A percentile compares a stretch with the other conserved stretches of the same genome.
Evolutionary conservation across 768 basidiomycete genomes (phyloP).

Genomic region (Lentinula detonsa): DNA sequence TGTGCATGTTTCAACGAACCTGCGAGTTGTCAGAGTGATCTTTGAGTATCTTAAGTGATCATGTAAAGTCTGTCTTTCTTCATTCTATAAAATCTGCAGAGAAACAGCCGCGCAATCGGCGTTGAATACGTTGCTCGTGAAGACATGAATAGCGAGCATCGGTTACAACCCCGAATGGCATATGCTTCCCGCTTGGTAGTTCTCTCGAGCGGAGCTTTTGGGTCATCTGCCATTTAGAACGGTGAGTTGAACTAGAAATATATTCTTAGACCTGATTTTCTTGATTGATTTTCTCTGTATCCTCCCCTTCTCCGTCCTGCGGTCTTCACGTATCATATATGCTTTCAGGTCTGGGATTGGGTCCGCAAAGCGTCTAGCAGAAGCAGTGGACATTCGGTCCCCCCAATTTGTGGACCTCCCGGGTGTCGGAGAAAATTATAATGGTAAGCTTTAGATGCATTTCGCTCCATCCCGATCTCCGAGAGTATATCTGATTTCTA

Average conservation of each 20-base stretch:
- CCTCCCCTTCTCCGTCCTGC: neutral
- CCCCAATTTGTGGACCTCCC: conserved; percentile 37
- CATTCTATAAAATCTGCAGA: conserved; percentile 5
- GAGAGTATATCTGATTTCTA: neutral
- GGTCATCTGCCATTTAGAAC: conserved; percentile 27
- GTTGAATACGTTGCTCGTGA: conserved; percentile 21
- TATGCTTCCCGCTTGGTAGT: conserved; percentile 22
- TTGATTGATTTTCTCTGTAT: neutral
- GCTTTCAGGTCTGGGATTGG: conserved; percentile 43
- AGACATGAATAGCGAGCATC: neutral
- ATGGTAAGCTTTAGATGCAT: conserved; percentile 12
- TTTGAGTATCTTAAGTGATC: conserved; percentile 16
- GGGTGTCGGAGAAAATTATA: conserved; percentile 46
- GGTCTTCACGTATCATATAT: neutral
- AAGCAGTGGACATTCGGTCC: conserved; percentile 24
- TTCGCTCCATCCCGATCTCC: neutral
- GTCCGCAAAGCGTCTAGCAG: conserved; percentile 25
- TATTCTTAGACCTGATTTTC: neutral
- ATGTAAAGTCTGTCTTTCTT: neutral
- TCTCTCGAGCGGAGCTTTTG: conserved; percentile 24
- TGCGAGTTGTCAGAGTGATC: conserved; percentile 21
- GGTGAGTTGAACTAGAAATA: conserved; percentile 7
- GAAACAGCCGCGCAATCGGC: conserved; percentile 17
- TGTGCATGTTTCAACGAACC: conserved; percentile 13
- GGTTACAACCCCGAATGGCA: conserved; percentile 8